These are phyloP conservation scores for Fusarium sp. DNA, from an alignment of 2,329 filamentous ascomycete genomes.

Conservation along the genomic window DNA sequence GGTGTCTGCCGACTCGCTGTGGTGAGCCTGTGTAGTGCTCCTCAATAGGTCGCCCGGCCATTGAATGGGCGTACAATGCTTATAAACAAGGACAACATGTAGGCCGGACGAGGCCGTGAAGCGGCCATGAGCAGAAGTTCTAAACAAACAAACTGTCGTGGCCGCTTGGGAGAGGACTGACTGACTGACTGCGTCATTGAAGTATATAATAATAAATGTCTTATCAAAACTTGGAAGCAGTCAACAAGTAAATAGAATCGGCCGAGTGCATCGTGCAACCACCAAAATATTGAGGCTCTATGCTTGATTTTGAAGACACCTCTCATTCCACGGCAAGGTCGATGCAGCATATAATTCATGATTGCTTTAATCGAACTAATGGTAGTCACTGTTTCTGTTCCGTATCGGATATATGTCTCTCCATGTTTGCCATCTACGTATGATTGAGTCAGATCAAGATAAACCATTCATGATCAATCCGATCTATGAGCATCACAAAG, in stretches of 20 bases:
- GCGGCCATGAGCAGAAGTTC: slow-evolving; percentile 32
- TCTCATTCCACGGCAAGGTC: slow-evolving; percentile 3
- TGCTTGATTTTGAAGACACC: not conserved
- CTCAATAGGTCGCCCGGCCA: slow-evolving; percentile 5
- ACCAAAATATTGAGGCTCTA: slow-evolving; percentile 18
- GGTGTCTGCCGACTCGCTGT: slow-evolving; percentile 34
- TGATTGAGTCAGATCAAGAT: not conserved
- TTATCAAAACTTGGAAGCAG: not conserved
- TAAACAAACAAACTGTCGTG: slow-evolving; percentile 42
- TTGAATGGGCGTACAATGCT: slow-evolving; percentile 30
- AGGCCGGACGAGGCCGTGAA: slow-evolving; percentile 27
- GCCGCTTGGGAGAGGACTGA: slow-evolving; percentile 4
- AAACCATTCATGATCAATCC: not conserved
- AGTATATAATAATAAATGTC: not conserved
- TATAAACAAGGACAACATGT: slow-evolving; percentile 27
- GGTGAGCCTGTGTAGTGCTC: slow-evolving; percentile 33
- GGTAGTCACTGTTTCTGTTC: slow-evolving; percentile 7
- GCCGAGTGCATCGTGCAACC: slow-evolving; percentile 4
- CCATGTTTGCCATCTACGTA: not conserved
- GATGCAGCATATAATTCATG: slow-evolving; percentile 14
- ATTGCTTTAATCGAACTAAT: not conserved
- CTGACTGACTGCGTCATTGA: not conserved
- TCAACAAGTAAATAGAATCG: slow-evolving; percentile 11
- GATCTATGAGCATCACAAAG: slow-evolving; percentile 6
- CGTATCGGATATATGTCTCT: slow-evolving; percentile 21